Percentiles rank a stretch among this genome's conserved stretches.
These are phyloP conservation scores for Saposhnikovia divaricata DNA, from an alignment of 129 eudicot species.

Conservation along the genomic window DNA sequence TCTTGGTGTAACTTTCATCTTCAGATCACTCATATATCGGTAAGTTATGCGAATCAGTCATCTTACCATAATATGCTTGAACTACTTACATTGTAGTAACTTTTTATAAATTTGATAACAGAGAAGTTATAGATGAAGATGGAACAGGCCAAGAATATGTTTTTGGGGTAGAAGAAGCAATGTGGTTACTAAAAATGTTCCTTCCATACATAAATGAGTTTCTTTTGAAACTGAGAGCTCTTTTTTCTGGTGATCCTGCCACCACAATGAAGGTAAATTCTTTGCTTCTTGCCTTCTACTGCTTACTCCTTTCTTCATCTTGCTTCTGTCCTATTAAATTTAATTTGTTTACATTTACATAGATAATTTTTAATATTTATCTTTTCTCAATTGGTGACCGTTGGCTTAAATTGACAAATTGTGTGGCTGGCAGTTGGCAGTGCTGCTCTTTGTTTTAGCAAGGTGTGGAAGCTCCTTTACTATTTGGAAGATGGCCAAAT, in stretches of 20 bases:
- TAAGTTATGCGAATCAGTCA: constrained; percentile 4
- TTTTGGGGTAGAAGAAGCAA: constrained; percentile 83
- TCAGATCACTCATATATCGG: constrained; percentile 62
- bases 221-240: constrained; percentile 61
- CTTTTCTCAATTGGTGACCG: neutral
- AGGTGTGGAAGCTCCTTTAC: constrained; percentile 90
- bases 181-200: constrained; percentile 53
- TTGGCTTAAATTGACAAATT: constrained; percentile 14
- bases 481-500: constrained; percentile 83
- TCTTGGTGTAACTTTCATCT: constrained; percentile 76
- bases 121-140: constrained; percentile 38
- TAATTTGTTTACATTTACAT: neutral
- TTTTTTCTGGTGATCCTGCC: constrained; percentile 91
- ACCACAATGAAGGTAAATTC: constrained; percentile 80
- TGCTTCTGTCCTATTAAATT: constrained; percentile 14
- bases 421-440: constrained; percentile 64
- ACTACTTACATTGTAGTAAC: neutral
- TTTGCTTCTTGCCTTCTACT: constrained; percentile 1
- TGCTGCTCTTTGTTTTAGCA: constrained; percentile 85
- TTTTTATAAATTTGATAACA: constrained; percentile 15
- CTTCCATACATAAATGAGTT: constrained; percentile 80
- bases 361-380: neutral
- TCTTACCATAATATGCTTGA: neutral
- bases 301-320: neutral
- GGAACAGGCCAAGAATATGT: constrained; percentile 29